Conservation (phyloP, 2,329 filamentous ascomycete species). For the Diaporthe australafricana region DNA sequence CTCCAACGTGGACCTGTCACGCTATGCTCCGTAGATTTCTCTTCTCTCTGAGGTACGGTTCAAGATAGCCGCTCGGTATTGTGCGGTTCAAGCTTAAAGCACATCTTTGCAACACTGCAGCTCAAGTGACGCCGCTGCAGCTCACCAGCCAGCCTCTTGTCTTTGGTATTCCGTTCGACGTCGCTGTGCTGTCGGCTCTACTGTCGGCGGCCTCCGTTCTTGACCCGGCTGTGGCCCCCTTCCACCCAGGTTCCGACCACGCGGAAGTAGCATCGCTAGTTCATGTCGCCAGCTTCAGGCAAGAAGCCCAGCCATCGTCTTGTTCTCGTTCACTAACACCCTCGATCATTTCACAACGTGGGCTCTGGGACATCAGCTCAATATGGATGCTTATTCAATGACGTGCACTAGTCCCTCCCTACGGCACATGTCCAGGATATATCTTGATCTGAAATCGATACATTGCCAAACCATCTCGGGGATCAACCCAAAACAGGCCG, state of each 20-base stretch:
- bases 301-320: background rate
- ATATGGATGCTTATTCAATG: constrained; percentile 66
- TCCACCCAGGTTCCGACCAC: background rate
- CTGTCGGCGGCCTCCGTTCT: background rate
- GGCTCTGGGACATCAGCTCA: background rate
- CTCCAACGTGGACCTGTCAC: constrained; percentile 11
- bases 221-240: background rate
- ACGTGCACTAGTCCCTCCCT: constrained; percentile 58
- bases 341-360: background rate
- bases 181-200: too few relatives aligned
- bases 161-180: background rate
- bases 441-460: constrained; percentile 60
- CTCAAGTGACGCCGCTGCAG: constrained; percentile 5
- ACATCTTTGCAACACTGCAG: background rate
- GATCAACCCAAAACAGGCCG: constrained; percentile 45
- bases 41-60: background rate
- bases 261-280: background rate
- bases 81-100: background rate
- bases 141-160: background rate
- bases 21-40: background rate
- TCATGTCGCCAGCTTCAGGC: background rate
- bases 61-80: background rate
- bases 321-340: background rate
- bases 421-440: constrained; percentile 59
- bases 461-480: constrained; percentile 51